phyloP scores from a whole-genome alignment of 2,329 filamentous ascomycete species.

The Chalaropsis thielavioides region DNA sequence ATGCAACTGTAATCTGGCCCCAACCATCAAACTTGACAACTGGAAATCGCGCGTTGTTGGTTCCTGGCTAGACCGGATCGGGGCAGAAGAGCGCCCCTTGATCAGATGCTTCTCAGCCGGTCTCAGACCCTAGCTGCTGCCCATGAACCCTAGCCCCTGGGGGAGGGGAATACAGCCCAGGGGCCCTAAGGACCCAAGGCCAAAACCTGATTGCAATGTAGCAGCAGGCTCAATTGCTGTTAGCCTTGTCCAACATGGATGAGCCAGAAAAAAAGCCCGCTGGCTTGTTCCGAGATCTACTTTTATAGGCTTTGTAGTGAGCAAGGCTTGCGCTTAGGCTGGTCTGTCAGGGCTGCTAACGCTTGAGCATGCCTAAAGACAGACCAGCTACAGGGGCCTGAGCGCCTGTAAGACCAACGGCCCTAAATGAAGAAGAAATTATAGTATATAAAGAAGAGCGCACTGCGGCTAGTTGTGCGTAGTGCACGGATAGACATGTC shows the following conservation, averaged over 20 bases:
- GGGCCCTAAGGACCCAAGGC: background rate
- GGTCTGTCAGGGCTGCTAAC: background rate
- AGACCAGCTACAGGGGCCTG: background rate
- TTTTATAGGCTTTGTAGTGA: background rate
- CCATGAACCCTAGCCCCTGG: background rate
- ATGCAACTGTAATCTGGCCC: background rate
- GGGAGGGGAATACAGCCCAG: background rate
- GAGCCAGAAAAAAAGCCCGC: no score
- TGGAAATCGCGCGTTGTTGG: background rate
- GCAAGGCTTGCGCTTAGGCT: background rate
- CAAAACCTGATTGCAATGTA: background rate
- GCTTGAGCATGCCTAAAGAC: background rate
- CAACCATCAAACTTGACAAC: background rate
- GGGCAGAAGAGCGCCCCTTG: background rate
- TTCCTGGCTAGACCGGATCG: constrained; percentile 1
- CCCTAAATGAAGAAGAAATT: background rate
- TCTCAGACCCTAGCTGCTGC: background rate
- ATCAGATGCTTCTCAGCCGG: constrained; percentile 1
- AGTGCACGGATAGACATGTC: background rate
- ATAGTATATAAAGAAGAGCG: background rate
- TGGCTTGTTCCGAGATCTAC: no score
- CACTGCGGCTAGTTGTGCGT: background rate
- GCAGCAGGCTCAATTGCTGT: background rate
- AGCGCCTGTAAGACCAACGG: background rate
- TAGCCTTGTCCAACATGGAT: background rate